Evolutionary conservation across 768 basidiomycete species (phyloP), one percentile per base, ranked within the genome.

Genomic region (Mycena pura): DNA sequence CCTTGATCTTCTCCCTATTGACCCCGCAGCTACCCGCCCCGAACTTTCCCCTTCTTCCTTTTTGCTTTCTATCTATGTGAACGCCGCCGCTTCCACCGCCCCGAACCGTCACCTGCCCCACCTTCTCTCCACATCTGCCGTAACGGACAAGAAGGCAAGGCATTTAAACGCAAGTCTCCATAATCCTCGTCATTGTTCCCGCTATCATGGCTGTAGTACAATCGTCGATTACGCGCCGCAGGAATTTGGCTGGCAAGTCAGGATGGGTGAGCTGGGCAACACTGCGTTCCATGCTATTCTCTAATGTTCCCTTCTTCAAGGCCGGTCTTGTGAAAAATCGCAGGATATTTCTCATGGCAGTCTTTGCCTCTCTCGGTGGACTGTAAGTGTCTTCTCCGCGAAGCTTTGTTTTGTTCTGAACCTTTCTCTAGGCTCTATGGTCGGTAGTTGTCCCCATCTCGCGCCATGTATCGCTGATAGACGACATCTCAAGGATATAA

Each of bases 291-390:
- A 25, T 31, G 19, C 9, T 41, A 38, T 45, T 57, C 29, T 31
- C 41, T 31, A 62, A 55, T 46, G 61, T 2, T 15, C 19, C 7
- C 7, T 22, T 19, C 53, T 25, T 14, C 24, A 67, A 87, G 88
- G 82, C 80, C 56, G 89, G 88, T 8, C 77, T 91, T 32, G 77
- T 90, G 4, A 83, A 84, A 61, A 93, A 93, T 70, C 78, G 84
- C 44, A 81, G 78, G 65, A 77, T 90, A 25, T 86, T 92, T 57
- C 77, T 82, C 25, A 86, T 91, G 51, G 86, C 91, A 14, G 82
- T 90, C 19, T 93, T 92, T 68, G 91, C 91, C 3, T 91, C 90
- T 14, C 78, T 92, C 21, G 92, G 92, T 70, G 90, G 91, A 68
- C 73, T 93, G 81, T 87, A 76, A 46, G 45, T 46, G 38, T 21